Evolutionary conservation across 177 flowering plant genomes (phyloP).

Genomic region (Vitis hybrid): DNA sequence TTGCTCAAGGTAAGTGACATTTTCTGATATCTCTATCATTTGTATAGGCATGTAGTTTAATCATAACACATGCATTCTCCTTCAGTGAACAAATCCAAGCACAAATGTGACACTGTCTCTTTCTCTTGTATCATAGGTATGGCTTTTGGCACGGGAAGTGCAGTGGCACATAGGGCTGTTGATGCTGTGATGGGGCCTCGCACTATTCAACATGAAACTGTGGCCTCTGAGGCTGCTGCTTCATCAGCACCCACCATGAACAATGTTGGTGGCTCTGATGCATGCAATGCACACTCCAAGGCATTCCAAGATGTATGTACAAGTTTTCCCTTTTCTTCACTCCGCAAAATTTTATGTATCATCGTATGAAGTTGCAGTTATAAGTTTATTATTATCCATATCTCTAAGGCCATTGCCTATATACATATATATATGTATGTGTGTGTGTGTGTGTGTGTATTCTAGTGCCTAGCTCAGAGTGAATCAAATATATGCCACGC

Average conservation of each 20-base stretch:
- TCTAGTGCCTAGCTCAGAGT: no score
- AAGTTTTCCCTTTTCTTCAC: background rate
- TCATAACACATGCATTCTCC: background rate
- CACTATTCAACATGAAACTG: constrained; percentile 73
- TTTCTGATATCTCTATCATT: background rate
- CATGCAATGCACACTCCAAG: constrained; percentile 61
- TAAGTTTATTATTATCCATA: no score
- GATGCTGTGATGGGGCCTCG: constrained; percentile 88
- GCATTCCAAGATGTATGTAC: constrained; percentile 83
- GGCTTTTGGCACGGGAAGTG: constrained; percentile 90
- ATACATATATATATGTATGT: no score
- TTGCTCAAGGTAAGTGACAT: constrained; percentile 71
- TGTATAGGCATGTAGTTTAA: no score
- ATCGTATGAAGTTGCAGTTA: no score
- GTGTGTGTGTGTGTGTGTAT: no score
- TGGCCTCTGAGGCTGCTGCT: constrained; percentile 47
- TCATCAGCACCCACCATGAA: constrained; percentile 41
- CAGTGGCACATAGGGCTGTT: constrained; percentile 82
- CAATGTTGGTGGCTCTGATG: constrained; percentile 49
- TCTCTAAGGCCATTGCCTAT: no score
- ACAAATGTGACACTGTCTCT: background rate
- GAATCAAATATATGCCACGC: no score
- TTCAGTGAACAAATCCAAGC: background rate
- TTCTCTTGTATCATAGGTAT: constrained; percentile 42
- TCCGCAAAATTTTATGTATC: no score